These are phyloP conservation scores for Mortierella sp. DNA, from an alignment of 371 early-diverging fungal species.

Conservation along the genomic window DNA sequence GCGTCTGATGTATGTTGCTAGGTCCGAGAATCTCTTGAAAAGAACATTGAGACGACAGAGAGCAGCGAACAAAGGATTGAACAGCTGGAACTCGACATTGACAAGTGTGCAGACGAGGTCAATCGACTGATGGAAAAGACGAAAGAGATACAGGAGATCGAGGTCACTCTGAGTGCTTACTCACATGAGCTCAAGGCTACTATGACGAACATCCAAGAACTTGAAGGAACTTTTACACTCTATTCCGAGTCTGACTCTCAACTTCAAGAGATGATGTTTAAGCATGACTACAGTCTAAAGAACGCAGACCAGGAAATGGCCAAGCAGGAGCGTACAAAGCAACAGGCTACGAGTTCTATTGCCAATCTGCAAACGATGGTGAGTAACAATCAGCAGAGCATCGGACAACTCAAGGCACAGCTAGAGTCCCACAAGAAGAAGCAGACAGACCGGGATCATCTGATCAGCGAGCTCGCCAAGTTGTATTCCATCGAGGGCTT, in stretches of 20 bases:
- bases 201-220: slow-evolving; percentile 56
- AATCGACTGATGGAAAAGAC: slow-evolving; percentile 54
- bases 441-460: slow-evolving; percentile 35
- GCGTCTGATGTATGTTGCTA: neutral
- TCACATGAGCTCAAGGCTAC: slow-evolving; percentile 57
- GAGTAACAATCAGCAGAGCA: slow-evolving; percentile 33
- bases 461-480: slow-evolving; percentile 27
- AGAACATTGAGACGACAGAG: slow-evolving; percentile 49
- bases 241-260: slow-evolving; percentile 66
- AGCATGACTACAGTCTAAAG: slow-evolving; percentile 42
- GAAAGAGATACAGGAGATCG: slow-evolving; percentile 53
- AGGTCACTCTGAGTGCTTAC: slow-evolving; percentile 45
- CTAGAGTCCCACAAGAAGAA: slow-evolving; percentile 39
- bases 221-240: slow-evolving; percentile 59
- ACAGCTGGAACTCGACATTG: slow-evolving; percentile 58
- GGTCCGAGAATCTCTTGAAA: slow-evolving; percentile 27
- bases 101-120: slow-evolving; percentile 55
- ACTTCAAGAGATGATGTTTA: slow-evolving; percentile 59
- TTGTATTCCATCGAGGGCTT: slow-evolving; percentile 30
- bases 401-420: slow-evolving; percentile 40
- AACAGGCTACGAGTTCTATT: slow-evolving; percentile 18
- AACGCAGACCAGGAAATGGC: slow-evolving; percentile 40
- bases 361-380: slow-evolving; percentile 44
- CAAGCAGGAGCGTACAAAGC: slow-evolving; percentile 30
- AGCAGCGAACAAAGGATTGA: slow-evolving; percentile 55